These are phyloP conservation scores for Podospora bellae-mahoneyi DNA, from an alignment of 495 filamentous ascomycete genomes.

Conservation along the genomic window DNA sequence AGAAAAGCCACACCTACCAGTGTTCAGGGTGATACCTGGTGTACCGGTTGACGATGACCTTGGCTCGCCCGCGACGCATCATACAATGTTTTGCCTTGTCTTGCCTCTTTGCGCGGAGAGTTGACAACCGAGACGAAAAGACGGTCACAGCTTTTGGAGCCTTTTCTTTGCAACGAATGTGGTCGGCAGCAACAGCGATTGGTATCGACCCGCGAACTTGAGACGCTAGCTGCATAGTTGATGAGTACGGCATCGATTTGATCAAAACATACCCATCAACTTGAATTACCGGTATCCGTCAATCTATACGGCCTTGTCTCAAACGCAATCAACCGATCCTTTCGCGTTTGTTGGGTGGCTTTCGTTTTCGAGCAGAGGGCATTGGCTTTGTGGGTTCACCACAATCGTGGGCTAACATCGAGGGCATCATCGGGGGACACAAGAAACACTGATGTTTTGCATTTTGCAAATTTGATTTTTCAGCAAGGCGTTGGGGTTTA, in stretches of 20 bases:
- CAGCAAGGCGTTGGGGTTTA: constrained; percentile 29
- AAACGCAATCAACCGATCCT: background rate
- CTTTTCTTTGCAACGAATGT: background rate
- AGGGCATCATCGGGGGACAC: background rate
- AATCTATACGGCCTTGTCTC: background rate
- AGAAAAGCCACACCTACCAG: constrained; percentile 24
- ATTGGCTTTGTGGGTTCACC: background rate
- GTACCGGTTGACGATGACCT: constrained; percentile 23
- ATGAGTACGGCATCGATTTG: background rate
- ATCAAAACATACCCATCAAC: background rate
- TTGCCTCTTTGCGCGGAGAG: constrained; percentile 11
- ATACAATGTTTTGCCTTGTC: background rate
- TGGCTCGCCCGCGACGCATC: constrained; percentile 7
- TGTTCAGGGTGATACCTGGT: constrained; percentile 42
- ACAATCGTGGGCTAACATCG: background rate
- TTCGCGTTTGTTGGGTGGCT: background rate
- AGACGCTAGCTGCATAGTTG: background rate
- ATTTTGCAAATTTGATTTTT: constrained; percentile 23
- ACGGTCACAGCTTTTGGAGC: constrained; percentile 11
- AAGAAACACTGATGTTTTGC: constrained; percentile 3
- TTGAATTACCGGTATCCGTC: no score
- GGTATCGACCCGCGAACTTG: background rate
- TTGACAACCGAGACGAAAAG: constrained; percentile 22
- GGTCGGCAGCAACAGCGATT: background rate
- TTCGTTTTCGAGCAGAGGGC: background rate